Percentiles rank a stretch among this genome's conserved stretches.
phyloP scores from a whole-genome alignment of 2,329 filamentous ascomycete genomes.

The Golovinomyces cichoracearum region DNA sequence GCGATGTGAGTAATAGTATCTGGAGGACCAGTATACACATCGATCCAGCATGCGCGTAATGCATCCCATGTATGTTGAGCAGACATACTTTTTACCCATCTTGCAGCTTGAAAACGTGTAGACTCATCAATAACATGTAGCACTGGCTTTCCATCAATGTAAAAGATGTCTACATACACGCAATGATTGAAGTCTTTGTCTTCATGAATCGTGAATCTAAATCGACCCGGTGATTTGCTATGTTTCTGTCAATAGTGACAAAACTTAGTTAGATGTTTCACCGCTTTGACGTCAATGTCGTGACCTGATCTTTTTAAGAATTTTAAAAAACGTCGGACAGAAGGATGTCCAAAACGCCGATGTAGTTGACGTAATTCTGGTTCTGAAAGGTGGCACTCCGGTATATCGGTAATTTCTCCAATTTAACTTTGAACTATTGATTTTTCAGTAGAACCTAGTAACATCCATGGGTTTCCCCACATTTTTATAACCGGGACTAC shows the following conservation, averaged over 20 bases:
- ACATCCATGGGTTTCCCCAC: background rate
- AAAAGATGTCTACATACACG: slow-evolving; percentile 2
- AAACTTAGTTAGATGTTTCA: background rate
- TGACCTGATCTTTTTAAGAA: background rate
- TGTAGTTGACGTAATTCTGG: background rate
- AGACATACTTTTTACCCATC: too few species aligned
- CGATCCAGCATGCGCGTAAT: background rate
- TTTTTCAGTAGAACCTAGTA: background rate
- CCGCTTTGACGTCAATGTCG: background rate
- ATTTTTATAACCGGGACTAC: background rate
- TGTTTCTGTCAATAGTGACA: background rate
- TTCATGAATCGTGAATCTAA: background rate
- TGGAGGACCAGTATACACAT: background rate
- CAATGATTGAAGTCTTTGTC: slow-evolving; percentile 2
- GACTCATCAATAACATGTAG: too few species aligned
- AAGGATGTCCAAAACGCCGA: background rate
- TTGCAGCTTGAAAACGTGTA: too few species aligned
- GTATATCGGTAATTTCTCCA: background rate
- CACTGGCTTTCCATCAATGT: background rate
- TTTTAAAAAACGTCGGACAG: background rate
- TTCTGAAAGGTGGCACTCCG: background rate
- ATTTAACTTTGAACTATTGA: background rate
- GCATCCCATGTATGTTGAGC: too few species aligned
- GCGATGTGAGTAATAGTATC: background rate
- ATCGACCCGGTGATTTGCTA: background rate